Evolutionary conservation across 768 basidiomycete genomes (phyloP), one percentile per base, ranked within the genome.

Genomic region (Boletus rubroflammeus): DNA sequence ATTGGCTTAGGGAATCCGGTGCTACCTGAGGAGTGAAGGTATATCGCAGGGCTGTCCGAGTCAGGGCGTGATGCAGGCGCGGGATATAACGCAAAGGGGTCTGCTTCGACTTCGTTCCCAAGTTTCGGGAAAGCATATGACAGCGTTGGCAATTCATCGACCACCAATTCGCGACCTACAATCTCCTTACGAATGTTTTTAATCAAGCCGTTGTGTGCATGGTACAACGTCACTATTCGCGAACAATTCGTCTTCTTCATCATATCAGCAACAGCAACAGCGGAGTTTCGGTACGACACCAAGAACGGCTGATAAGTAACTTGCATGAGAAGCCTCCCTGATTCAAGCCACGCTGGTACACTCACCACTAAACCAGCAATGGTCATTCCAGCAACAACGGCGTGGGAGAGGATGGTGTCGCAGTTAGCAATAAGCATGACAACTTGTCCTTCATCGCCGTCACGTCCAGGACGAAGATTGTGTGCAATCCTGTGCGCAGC

Each of bases 1-100:
- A 79, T 72, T 17, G 74, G 59, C 50, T 76, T 79, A 0, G 79
- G 78, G 46, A 75, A 67, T 6, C 78, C 78, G 0, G 79, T 77
- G 41, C 76, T 79, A n/a, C 79, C 62, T 3, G 62, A 62, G 6
- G 62, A 62, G 32, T 62, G 62, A 25, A 55, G 21, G 23, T 56
- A 55, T 3, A 55, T 15, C 2, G 7, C 42, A 9, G 41, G 35
- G 6, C 15, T 26, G 11, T 56, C 53, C 54, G 56, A 36, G 21
- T 52, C 36, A 5, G 53, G 45, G 2, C 43, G 46, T 0, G 45
- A 31, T 0, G 23, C 5, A 2, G 2, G 56, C 50, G 36, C n/a
- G 1, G 55, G 59, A 31, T 61, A 61, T 19, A 49, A 36, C 6
- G 40, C 32, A 42, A 61, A 62, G 6, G 52, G 39, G 21, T 61